Conservation (phyloP, 1,139 yeast genomes). For the Blastobotrys proliferans region DNA sequence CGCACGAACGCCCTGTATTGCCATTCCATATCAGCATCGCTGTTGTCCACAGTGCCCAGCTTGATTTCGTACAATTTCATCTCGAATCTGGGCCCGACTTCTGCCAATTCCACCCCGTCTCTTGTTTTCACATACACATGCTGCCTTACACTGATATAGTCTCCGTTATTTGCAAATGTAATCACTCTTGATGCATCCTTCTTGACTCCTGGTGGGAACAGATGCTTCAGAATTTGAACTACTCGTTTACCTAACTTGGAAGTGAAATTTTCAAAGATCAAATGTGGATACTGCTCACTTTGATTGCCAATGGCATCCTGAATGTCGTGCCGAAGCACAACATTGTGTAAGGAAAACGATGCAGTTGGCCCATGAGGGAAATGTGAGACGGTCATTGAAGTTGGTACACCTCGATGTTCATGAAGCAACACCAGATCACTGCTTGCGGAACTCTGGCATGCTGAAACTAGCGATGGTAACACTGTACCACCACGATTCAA, state of each 20-base stretch:
- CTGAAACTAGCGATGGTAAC: constrained; percentile 77
- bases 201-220: constrained; percentile 97
- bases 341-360: constrained; percentile 89
- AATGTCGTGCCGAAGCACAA: constrained; percentile 88
- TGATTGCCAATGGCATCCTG: constrained; percentile 73
- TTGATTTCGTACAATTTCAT: constrained; percentile 87
- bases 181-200: constrained; percentile 83
- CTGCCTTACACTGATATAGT: constrained; percentile 88
- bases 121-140: constrained; percentile 88
- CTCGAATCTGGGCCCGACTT: constrained; percentile 97
- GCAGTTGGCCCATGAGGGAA: constrained; percentile 99
- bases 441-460: constrained; percentile 72
- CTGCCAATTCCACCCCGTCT: constrained; percentile 86
- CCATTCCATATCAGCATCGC: constrained; percentile 99
- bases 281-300: constrained; percentile 89
- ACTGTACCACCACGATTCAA: constrained; percentile 91
- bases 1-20: constrained; percentile 86
- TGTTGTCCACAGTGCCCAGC: constrained; percentile 87
- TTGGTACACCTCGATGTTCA: constrained; percentile 98
- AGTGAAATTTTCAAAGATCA: constrained; percentile 88
- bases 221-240: constrained; percentile 72
- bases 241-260: constrained; percentile 81
- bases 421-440: constrained; percentile 83
- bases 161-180: constrained; percentile 86
- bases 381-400: constrained; percentile 86